phyloP scores from a whole-genome alignment of 2,329 filamentous ascomycete genomes.

The Apiospora phragmitis region DNA sequence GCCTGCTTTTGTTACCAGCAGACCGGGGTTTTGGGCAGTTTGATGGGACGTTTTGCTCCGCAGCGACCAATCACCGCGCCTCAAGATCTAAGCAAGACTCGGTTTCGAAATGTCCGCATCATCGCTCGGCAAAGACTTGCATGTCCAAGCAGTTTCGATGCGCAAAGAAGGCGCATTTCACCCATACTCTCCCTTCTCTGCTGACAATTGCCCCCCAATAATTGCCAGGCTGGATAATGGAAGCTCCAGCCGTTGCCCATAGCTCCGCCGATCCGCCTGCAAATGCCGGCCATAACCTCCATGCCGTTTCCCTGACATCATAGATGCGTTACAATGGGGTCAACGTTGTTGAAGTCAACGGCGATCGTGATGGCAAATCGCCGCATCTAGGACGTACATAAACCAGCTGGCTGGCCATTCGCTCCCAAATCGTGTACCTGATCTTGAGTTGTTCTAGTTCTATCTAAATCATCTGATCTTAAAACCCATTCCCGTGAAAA shows the following conservation, averaged over 20 bases:
- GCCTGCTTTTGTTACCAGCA: not conserved
- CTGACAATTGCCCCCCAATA: not conserved
- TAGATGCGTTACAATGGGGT: constrained; percentile 8
- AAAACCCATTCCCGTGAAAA: not conserved
- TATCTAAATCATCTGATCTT: not conserved
- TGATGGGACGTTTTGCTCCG: constrained; percentile 7
- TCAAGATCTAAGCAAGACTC: constrained; percentile 8
- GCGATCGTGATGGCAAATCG: not conserved
- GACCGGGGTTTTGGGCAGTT: not conserved
- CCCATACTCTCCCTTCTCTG: not conserved
- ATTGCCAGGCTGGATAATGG: not conserved
- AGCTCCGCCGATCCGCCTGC: not conserved
- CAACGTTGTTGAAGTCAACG: not conserved
- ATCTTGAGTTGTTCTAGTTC: not conserved
- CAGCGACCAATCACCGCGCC: not conserved
- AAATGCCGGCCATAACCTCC: constrained; percentile 4
- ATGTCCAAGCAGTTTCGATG: not conserved
- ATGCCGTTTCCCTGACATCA: constrained; percentile 10
- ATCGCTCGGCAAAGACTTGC: constrained; percentile 5
- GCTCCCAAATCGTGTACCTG: not conserved
- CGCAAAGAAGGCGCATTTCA: not conserved
- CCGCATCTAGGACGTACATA: not conserved
- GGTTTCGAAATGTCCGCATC: constrained; percentile 10
- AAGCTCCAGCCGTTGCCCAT: not conserved
- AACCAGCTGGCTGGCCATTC: not conserved